Evolutionary conservation across 2,329 filamentous ascomycete genomes (phyloP), one percentile per base, ranked within the genome.

Genomic region (Colletotrichum abscissum): DNA sequence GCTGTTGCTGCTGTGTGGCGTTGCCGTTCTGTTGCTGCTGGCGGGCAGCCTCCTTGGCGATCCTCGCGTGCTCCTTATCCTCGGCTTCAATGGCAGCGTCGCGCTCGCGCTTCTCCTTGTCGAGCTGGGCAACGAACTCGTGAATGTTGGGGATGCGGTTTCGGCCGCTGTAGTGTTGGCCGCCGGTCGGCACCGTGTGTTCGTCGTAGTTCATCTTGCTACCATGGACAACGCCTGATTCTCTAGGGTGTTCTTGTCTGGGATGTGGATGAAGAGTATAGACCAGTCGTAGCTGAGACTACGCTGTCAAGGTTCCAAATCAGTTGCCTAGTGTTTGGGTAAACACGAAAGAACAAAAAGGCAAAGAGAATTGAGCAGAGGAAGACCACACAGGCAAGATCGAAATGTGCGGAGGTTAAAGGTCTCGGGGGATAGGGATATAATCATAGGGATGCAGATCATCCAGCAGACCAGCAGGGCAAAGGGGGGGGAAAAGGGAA

Each of bases 91-190:
- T 91, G 75, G 89, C 85, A 69, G 88, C 88, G 82, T 97, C 94
- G 76, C 95, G 89, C 9, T 92, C 85, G 77, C 89, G 91, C 85
- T 98, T 98, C 77, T 97, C 92, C 66, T 84, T 86, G 81, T 98
- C 95, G 46, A 98, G 88, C 75, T 89, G 89, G 66, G 94, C 89
- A 76, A 98, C 88, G 76, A 98, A 97, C 81, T 96, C 90, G 80
- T 93, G 92, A 76, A 98, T 93, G 69, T 95, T 98, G 7, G 96
- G 96, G 66, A 98, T 91, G 28, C 94, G 93, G 81, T 98, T 97
- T 72, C 83, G 84, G 64, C 92, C 95, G 35, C 94, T 96, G 86
- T 97, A 98, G 81, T 95, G 93, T 78, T 93, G 91, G 14, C 83
- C 82, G 24, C 85, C 87, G 75, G 83, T 79, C 42, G 88, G 87